A percentile compares a stretch with the other conserved stretches of the same genome.
Conservation (phyloP, 2,329 filamentous ascomycete species). For the Pyricularia pennisetigena region DNA sequence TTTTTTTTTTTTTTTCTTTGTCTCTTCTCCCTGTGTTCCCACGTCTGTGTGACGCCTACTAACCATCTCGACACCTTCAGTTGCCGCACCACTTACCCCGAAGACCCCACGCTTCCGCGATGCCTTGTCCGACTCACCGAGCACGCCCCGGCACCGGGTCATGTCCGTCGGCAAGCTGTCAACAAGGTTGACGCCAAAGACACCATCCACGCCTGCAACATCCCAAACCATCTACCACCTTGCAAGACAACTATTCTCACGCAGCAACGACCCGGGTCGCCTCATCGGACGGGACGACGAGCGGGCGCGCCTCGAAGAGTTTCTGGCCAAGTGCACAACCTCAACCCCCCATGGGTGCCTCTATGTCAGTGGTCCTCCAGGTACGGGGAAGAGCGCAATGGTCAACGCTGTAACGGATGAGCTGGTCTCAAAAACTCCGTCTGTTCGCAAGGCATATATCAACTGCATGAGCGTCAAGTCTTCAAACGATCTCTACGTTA, state of each 20-base stretch:
- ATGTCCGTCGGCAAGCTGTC: conserved; percentile 65
- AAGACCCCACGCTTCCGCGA: conserved; percentile 72
- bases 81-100: conserved; percentile 51
- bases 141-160: conserved; percentile 77
- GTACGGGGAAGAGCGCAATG: conserved; percentile 94
- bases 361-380: conserved; percentile 91
- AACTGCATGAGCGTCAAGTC: conserved; percentile 97
- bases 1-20: too few species aligned
- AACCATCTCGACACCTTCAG: not conserved
- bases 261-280: conserved; percentile 63
- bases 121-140: conserved; percentile 59
- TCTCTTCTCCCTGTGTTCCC: not conserved
- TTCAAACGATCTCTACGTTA: conserved; percentile 75
- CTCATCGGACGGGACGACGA: conserved; percentile 70
- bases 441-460: conserved; percentile 65
- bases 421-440: conserved; percentile 35
- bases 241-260: conserved; percentile 78
- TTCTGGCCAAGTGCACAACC: conserved; percentile 56
- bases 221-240: conserved; percentile 74
- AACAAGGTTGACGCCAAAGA: conserved; percentile 70
- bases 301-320: conserved; percentile 53
- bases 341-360: conserved; percentile 65
- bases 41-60: conserved; percentile 3
- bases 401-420: conserved; percentile 67
- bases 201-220: conserved; percentile 59